Evolutionary conservation across 148 eudicot species (phyloP), one percentile per base, ranked within the genome.

Genomic region (Rhododendron ferrugineum): DNA sequence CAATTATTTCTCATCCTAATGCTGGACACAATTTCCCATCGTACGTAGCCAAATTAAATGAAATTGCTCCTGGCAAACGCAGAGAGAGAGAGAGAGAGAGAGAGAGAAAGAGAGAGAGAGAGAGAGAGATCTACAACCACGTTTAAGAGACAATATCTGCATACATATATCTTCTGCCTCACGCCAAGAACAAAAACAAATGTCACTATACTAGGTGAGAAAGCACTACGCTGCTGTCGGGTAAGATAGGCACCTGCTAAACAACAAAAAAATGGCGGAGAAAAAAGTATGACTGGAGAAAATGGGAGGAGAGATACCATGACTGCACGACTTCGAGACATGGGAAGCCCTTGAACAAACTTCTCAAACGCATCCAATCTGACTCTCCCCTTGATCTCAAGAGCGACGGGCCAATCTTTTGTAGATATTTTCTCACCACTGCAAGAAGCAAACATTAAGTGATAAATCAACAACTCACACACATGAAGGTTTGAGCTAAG

Each of bases 371-470:
- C 95, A 86, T 94, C 98, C 37, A 93, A 89, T 88, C 92, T 92
- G 40, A 97, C 99, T 86, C 98, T 91, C 14, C 99, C 99, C 89
- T 95, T 97, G 86, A 97, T 92, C 85, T 95, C 99, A 50, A 97
- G 89, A 68, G 88, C 89, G 37, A 82, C 73, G 4, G 94, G 94
- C 99, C 99, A 97, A 78, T 95, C 99, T 83, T 88, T 92, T 46
- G 93, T 91, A 32, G 89, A 87, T 18, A 94, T 91, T 60, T 92
- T 93, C 86, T 97, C 98, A 85, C 99, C 99, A 88, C 99, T 97
- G 96, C 40, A 86, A 86, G n/a, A 79, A 83, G 56, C 30, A 5
- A 86, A 76, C 70, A 84, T 18, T 79, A 52, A 83, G 84, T 44
- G n/a, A 81, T 20, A 28, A 28, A 60, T 22, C 83, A 80, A 60